These are phyloP conservation scores for Cryptococcus sp. DNA, from an alignment of 1,284 basidiomycete species.

Conservation along the genomic window DNA sequence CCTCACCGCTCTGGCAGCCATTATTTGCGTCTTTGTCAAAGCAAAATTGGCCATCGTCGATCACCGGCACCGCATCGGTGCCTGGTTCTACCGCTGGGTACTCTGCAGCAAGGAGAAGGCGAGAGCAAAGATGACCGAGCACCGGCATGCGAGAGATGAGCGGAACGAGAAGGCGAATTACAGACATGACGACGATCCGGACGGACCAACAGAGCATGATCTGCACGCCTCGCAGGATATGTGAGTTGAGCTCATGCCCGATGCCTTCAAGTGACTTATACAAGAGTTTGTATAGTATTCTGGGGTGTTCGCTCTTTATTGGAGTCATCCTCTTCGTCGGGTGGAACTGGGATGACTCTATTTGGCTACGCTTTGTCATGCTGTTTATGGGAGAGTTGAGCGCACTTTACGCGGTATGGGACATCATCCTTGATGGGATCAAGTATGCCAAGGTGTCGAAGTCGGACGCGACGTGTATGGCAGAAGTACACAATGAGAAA, in stretches of 20 bases:
- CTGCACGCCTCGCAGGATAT: conserved; percentile 16
- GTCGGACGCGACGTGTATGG: conserved; percentile 15
- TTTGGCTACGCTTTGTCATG: conserved; percentile 33
- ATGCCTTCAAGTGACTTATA: neutral
- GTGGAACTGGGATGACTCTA: conserved; percentile 35
- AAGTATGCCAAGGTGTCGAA: conserved; percentile 15
- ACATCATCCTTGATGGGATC: conserved; percentile 31
- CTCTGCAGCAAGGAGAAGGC: conserved; percentile 7
- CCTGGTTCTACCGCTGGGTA: conserved; percentile 7
- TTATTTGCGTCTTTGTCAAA: conserved; percentile 11
- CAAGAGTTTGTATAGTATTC: conserved; percentile 11
- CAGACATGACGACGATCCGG: conserved; percentile 8
- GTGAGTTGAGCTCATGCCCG: conserved; percentile 9
- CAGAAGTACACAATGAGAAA: conserved; percentile 5
- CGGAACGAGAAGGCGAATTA: conserved; percentile 11
- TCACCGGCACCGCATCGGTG: conserved; percentile 5
- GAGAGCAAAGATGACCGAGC: conserved; percentile 2
- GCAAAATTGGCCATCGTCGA: conserved; percentile 11
- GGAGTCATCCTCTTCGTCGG: conserved; percentile 10
- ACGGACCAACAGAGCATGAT: conserved; percentile 14
- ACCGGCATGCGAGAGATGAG: conserved; percentile 3
- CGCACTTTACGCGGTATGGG: conserved; percentile 33
- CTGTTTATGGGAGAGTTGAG: conserved; percentile 33
- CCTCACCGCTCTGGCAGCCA: conserved; percentile 6
- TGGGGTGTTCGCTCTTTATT: conserved; percentile 13